Conservation (phyloP, 495 filamentous ascomycete genomes). For the Rhypophila decipiens region DNA sequence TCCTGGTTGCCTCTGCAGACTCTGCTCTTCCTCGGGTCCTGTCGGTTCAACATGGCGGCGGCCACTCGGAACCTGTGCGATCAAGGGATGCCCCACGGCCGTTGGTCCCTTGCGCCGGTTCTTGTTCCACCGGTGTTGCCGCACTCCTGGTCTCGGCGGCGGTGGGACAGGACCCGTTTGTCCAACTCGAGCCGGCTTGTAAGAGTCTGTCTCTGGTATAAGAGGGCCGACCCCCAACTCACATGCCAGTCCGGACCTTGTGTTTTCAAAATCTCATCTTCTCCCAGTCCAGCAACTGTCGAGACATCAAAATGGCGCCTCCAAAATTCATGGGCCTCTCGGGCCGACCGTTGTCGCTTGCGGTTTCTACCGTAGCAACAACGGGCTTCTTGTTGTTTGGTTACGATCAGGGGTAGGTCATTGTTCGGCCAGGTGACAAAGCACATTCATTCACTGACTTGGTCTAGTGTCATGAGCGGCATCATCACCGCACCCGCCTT, state of each 20-base stretch:
- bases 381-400: constrained; percentile 72
- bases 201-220: not conserved
- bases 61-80: no score
- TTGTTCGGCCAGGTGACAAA: no score
- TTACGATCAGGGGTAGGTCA: constrained; percentile 53
- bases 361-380: constrained; percentile 61
- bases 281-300: not conserved
- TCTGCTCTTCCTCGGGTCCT: no score
- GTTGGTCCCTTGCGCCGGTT: no score
- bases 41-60: no score
- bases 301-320: constrained; percentile 27
- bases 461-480: constrained; percentile 57
- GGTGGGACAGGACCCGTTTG: no score
- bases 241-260: not conserved
- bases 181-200: not conserved
- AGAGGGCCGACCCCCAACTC: not conserved
- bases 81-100: no score
- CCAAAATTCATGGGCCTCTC: constrained; percentile 55
- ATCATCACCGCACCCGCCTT: constrained; percentile 72
- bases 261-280: not conserved
- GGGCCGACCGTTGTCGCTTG: constrained; percentile 56
- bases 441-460: no score
- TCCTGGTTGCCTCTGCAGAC: no score
- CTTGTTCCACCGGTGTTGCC: not conserved
- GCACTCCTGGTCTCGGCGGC: not conserved